Evolutionary conservation across 1,284 basidiomycete genomes (phyloP).

Genomic region (Ceratobasidium sp.): DNA sequence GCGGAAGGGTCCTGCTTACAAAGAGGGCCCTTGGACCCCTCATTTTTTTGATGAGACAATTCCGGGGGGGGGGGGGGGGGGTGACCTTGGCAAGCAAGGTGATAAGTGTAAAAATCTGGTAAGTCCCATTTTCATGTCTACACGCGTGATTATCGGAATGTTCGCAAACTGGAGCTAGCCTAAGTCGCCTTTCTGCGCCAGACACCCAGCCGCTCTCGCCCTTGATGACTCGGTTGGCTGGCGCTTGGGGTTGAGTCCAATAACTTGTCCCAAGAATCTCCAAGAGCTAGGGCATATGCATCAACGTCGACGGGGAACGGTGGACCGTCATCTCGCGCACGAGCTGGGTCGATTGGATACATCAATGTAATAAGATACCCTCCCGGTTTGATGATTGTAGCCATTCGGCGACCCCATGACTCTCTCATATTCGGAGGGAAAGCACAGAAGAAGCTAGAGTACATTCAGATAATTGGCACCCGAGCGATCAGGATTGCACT

Average conservation of each 20-base stretch:
- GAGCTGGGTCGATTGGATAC: constrained; percentile 62
- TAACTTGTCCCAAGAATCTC: constrained; percentile 29
- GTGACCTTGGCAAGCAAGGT: too few relatives aligned
- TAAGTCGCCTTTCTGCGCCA: constrained; percentile 9
- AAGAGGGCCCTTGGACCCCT: too few relatives aligned
- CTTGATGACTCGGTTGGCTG: constrained; percentile 24
- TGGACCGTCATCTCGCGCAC: constrained; percentile 64
- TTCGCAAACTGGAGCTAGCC: not conserved
- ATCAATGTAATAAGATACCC: constrained; percentile 70
- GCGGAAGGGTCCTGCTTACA: too few relatives aligned
- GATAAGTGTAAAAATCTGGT: too few relatives aligned
- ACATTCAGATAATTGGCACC: constrained; percentile 16
- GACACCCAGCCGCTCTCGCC: constrained; percentile 21
- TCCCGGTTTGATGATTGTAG: constrained; percentile 65
- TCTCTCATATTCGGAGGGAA: constrained; percentile 66
- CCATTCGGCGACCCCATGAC: constrained; percentile 70
- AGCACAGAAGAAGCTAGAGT: constrained; percentile 73
- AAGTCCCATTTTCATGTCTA: not conserved
- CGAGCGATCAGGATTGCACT: constrained; percentile 51
- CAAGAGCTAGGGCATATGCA: constrained; percentile 66
- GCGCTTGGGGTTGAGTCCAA: constrained; percentile 5
- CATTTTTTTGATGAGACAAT: too few relatives aligned
- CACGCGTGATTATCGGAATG: not conserved
- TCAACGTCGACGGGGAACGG: constrained; percentile 70
- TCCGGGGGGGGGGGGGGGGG: too few relatives aligned